Evolutionary conservation across 2,329 filamentous ascomycete species (phyloP), one percentile per base, ranked within the genome.

Genomic region (Microdochium paspali): DNA sequence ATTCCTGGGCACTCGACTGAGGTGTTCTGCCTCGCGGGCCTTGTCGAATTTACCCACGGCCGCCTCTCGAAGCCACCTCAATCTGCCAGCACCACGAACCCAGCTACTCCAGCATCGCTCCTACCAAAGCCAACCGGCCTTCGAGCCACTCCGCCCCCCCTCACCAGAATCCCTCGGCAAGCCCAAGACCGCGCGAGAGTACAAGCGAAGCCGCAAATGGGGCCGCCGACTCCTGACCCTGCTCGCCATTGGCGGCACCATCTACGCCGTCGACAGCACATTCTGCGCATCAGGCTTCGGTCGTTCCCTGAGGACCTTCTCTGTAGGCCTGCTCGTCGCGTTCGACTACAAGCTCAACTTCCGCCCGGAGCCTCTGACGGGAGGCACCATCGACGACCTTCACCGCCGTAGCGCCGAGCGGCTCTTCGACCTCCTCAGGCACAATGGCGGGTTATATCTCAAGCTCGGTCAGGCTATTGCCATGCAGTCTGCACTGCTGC

Each of bases 391-490:
- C 35, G 75, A 79, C 39, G 87, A 89, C 49, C 69, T 97, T 45
- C 93, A 98, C 66, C 71, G 77, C 31, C 83, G 93, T 51, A 95
- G 86, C 61, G 93, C 93, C 0, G 81, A 90, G 68, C 77, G 87
- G 24, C 70, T 97, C 31, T 95, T 88, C 51, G 76, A 91, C 25
- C 70, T 98, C 52, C 74, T 97, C 54, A 78, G 87, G 24, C 72
- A 79, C 47, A 98, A 98, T 74, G 91, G 93, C 50, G 93, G 93
- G 0, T 68, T 98, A 18, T 98, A 97, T 62, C 74, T 97, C 61
- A 98, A 98, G 75, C 96, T 98, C 49, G 93, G 93, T 1, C 93
- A 98, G 72, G 93, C 93, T 4, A 91, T 98, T 55, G 93, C 91
- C 13, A 97, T 97, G 93, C 93, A 98, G 73, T 91, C 87, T 55